Conservation (phyloP, 2,329 filamentous ascomycete genomes). For the Alternaria triticimaculans region DNA sequence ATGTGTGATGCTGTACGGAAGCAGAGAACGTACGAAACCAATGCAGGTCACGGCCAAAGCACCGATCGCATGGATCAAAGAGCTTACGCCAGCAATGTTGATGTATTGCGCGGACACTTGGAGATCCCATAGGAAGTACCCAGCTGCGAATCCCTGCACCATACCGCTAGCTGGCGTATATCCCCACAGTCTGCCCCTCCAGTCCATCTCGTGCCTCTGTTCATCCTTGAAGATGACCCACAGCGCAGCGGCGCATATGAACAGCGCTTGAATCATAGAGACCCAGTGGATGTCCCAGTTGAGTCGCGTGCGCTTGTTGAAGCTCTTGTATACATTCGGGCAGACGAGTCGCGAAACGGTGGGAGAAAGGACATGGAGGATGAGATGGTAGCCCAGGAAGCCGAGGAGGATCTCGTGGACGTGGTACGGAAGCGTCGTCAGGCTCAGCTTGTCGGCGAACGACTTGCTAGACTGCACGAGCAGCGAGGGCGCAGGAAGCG, state of each 20-base stretch:
- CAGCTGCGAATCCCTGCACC: slow-evolving; percentile 76
- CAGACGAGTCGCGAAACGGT: slow-evolving; percentile 67
- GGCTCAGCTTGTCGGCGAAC: slow-evolving; percentile 65
- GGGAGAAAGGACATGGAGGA: slow-evolving; percentile 73
- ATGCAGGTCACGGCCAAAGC: slow-evolving; percentile 76
- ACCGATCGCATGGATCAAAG: slow-evolving; percentile 76
- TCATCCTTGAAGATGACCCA: slow-evolving; percentile 71
- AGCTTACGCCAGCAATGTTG: slow-evolving; percentile 73
- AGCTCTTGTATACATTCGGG: slow-evolving; percentile 66
- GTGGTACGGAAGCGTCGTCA: slow-evolving; percentile 76
- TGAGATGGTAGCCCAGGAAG: slow-evolving; percentile 71
- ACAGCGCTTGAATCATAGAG: slow-evolving; percentile 74
- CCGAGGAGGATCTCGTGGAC: slow-evolving; percentile 76
- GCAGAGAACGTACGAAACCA: slow-evolving; percentile 70
- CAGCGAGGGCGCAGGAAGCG: slow-evolving; percentile 68
- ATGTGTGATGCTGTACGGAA: not conserved
- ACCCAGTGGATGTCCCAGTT: slow-evolving; percentile 92
- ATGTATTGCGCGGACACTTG: slow-evolving; percentile 71
- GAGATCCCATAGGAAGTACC: slow-evolving; percentile 86
- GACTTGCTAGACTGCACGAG: slow-evolving; percentile 66
- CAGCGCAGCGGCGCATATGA: slow-evolving; percentile 74
- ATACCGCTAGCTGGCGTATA: slow-evolving; percentile 77
- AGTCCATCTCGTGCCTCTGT: slow-evolving; percentile 71
- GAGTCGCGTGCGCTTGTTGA: slow-evolving; percentile 69
- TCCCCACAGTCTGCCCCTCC: slow-evolving; percentile 75